Base-by-base conservation (phyloP, 805 yeast genomes). In the Spathaspora hagerdaliae region DNA sequence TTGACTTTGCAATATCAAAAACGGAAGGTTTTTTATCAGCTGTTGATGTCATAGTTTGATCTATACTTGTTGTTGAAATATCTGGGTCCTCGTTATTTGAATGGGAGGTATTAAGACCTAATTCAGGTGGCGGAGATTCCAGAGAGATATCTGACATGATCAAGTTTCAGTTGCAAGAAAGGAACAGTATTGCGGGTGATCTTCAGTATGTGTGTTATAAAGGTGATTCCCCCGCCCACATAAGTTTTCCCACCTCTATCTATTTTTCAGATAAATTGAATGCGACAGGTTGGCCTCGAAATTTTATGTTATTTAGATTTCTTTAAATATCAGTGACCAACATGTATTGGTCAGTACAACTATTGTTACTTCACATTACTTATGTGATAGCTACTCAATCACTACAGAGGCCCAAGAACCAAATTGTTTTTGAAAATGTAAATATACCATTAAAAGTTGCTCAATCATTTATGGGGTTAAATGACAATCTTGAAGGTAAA, bases 71-170 rank as follows among this genome's bases (percentile, higher is more conserved):
- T 13, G 10, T 10, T 10, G n/a, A 9, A 10, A 9, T 12, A 24
- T 26, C 8, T 6, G 13, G 12, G 5, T 27, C 41, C 7, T 31
- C 27, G 27, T 58, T 61, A 5, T 59, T 57, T 29, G 67, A 49
- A 29, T 62, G 63, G 2, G 70, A 65, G 6, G 75, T 70, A 11
- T 63, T 58, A 33, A 69, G 64, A 1, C 65, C 73, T 24, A 43
- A 35, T 19, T 45, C 48, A 9, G 45, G 41, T 6, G 47, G 40
- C 5, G 47, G 43, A 9, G 47, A 39, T 29, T 40, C 48, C n/a
- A 37, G n/a, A 12, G 45, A 31, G 32, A 35, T 38, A 3, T 26
- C 36, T 10, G 49, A 45, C 49, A 38, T 38, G 5, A 27, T 38
- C 2, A 19, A 19, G 24, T 19, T 19, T 19, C 24, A 19, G 24